A percentile compares a stretch with the other conserved stretches of the same genome.
Conservation (phyloP, 1,284 basidiomycete genomes). For the Bothia castanella region DNA sequence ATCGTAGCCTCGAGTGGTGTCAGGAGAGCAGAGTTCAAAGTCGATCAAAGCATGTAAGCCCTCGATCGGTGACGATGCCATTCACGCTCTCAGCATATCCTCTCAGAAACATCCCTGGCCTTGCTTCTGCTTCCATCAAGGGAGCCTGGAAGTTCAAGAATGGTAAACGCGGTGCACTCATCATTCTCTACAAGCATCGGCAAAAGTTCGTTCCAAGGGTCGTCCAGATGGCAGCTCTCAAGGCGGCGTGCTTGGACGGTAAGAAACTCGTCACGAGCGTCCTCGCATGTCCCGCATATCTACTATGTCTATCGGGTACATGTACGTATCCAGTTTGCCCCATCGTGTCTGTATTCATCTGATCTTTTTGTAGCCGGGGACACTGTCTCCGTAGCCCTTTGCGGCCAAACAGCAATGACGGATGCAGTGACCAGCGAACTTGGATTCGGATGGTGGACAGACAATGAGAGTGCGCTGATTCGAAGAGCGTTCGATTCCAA, state of each 20-base stretch:
- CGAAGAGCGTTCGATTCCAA: constrained; percentile 6
- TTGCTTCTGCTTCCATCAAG: constrained; percentile 12
- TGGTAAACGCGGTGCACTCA: constrained; percentile 11
- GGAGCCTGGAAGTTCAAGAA: constrained; percentile 18
- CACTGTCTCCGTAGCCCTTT: constrained; percentile 4
- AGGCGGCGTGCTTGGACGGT: not conserved
- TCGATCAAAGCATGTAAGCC: constrained; percentile 1
- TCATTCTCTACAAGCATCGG: constrained; percentile 13
- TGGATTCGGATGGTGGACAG: constrained; percentile 13
- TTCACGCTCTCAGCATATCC: too few species aligned
- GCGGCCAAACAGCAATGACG: not conserved
- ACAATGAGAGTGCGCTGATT: constrained; percentile 9
- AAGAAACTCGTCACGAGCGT: constrained; percentile 14
- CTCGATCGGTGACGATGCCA: not conserved
- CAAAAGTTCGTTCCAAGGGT: constrained; percentile 6
- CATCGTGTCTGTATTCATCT: not conserved
- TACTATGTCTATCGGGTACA: constrained; percentile 19
- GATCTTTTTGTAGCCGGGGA: constrained; percentile 6
- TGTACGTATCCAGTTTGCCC: constrained; percentile 1
- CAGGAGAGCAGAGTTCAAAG: constrained; percentile 1
- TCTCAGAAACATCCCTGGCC: constrained; percentile 5
- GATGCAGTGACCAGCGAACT: not conserved
- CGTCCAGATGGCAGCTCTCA: constrained; percentile 2
- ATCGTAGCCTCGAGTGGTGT: constrained; percentile 11
- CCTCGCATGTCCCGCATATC: constrained; percentile 19